Conservation (phyloP, 352 stramenopile genomes). For the Aphanomyces cochlioides region DNA sequence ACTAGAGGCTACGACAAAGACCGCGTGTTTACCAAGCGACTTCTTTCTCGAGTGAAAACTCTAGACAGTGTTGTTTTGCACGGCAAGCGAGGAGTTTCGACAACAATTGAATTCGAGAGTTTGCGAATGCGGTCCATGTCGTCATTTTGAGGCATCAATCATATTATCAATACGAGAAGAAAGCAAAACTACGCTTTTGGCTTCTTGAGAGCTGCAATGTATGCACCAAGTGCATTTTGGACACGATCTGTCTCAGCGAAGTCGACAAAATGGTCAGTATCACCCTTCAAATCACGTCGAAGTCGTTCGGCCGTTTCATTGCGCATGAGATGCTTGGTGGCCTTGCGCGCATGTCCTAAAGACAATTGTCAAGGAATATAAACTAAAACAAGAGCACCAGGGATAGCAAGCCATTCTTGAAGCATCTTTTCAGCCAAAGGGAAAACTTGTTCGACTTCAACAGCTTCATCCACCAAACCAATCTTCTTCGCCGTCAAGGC, state of each 20-base stretch:
- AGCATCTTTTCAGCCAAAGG: constrained; percentile 57
- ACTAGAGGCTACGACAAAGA: too few relatives aligned
- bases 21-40: too few relatives aligned
- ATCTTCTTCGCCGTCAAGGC: constrained; percentile 69
- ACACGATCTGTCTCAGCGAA: constrained; percentile 79
- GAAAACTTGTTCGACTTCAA: constrained; percentile 71
- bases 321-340: constrained; percentile 75
- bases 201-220: constrained; percentile 79
- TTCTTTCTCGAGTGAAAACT: too few relatives aligned
- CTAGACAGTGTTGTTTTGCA: too few relatives aligned
- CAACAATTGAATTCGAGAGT: too few relatives aligned
- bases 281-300: constrained; percentile 45
- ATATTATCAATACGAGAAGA: too few relatives aligned
- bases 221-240: constrained; percentile 73
- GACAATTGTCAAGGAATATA: neutral
- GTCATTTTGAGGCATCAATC: too few relatives aligned
- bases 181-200: constrained; percentile 33
- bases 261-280: constrained; percentile 65
- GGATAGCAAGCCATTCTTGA: constrained; percentile 76
- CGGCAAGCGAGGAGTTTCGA: too few relatives aligned
- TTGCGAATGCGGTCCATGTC: too few relatives aligned
- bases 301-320: constrained; percentile 65
- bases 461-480: constrained; percentile 71
- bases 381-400: constrained; percentile 38
- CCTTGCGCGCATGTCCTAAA: constrained; percentile 59